A percentile compares a stretch with the other conserved stretches of the same genome.
phyloP scores from a whole-genome alignment of 1,139 yeast genomes.

The Geotrichum australiense region DNA sequence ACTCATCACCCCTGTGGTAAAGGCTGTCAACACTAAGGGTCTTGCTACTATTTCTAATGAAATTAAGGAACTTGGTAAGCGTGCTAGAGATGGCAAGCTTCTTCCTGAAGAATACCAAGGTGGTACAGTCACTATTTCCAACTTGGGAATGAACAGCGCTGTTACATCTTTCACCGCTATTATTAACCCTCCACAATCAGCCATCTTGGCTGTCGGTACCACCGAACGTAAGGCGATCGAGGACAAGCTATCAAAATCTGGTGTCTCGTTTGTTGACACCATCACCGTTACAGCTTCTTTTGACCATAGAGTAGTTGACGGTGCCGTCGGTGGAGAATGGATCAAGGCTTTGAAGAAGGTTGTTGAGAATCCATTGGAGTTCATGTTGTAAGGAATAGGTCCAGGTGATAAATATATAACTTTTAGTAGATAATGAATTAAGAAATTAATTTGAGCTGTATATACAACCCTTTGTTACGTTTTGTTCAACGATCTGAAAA shows the following conservation, averaged over 20 bases:
- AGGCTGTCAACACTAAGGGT: conserved; percentile 82
- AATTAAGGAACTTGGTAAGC: conserved; percentile 89
- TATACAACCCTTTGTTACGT: no score
- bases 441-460: no score
- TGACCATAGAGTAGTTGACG: conserved; percentile 96
- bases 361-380: conserved; percentile 92
- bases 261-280: conserved; percentile 86
- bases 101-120: conserved; percentile 97
- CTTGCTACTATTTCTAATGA: conserved; percentile 71
- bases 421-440: no score
- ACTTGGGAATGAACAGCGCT: conserved; percentile 97
- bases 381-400: conserved; percentile 64
- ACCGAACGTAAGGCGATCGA: conserved; percentile 89
- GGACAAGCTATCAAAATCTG: conserved; percentile 83
- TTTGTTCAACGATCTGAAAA: no score
- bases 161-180: conserved; percentile 90
- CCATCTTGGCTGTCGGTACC: conserved; percentile 92
- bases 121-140: conserved; percentile 96
- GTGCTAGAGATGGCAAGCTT: conserved; percentile 91
- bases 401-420: no score
- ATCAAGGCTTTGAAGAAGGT: conserved; percentile 87
- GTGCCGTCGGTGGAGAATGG: conserved; percentile 97
- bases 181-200: conserved; percentile 95
- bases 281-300: conserved; percentile 92
- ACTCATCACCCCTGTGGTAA: conserved; percentile 90